Base-by-base conservation (phyloP, 192 early-diverging fungal genomes). In the Backusella australiensis region DNA sequence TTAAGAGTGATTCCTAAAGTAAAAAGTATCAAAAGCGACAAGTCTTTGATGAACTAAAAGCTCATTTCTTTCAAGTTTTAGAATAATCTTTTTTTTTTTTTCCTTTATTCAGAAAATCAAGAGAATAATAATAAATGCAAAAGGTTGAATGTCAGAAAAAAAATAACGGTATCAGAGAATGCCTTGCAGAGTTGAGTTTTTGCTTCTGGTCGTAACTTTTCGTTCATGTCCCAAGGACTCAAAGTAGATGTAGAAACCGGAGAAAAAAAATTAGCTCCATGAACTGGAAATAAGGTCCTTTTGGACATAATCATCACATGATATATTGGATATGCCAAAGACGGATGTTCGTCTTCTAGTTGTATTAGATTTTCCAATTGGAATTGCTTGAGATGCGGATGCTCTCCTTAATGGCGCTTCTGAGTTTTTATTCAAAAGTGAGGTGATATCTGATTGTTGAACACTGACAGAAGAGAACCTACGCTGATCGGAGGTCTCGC, bases 231-330 rank as follows among this genome's bases (percentile, higher is more conserved):
- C n/a, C 53, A 56, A 17, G 5, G 4, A 14, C 15, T 44, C 3
- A 17, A 17, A 17, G 15, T 44, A 44, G 12, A 14, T 14, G 12
- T 44, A 56, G 21, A 56, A 56, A 21, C 21, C 19, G 21, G 53
- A 26, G 9, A 56, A 56, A 56, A n/a, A n/a, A n/a, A 9, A 39
- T 39, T 56, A 56, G 19, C 80, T 67, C 80, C 80, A 81, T 15
- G 80, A 81, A 23, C 73, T 75, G 4, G 76, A 74, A 59, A 75
- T 74, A 11, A 81, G 63, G 34, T 81, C 80, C 32, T 81, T 81
- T 71, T 78, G 80, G 3, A 81, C 69, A 74, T 74, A 81, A 29
- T 81, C 80, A 72, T 81, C 80, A 23, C 56, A 52, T 19, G 73
- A 59, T 32, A 77, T 69, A 23, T 19, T 77, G 3, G 80, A 77